Base-by-base conservation (phyloP, 1,284 basidiomycete species). In the Austropuccinia psidii region DNA sequence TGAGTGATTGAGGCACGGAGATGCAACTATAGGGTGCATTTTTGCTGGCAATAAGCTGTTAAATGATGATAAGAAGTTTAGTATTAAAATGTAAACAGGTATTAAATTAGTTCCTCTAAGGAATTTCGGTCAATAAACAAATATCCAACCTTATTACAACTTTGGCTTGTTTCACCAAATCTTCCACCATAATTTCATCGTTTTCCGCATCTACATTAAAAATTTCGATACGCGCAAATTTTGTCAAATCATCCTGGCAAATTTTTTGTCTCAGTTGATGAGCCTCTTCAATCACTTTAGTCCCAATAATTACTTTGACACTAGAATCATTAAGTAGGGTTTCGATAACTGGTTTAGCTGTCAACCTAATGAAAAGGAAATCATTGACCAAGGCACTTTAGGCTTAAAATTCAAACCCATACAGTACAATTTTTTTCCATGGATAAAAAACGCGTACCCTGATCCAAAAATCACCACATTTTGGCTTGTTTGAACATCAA, bases 351-450 rank as follows among this genome's bases (percentile, higher is more conserved):
- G 91, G 92, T 2, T 88, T 88, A 15, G 91, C 90, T 27, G 94
- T 93, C 87, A 94, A 93, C 21, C 93, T 94, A 69, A 89, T 91
- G 11, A 93, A 93, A 4, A 96, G 84, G 76, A 97, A 67, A 19
- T 31, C 35, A 60, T 60, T 60, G 13, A 21, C 27, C 13, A 60
- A 31, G n/a, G 41, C 41, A 29, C 21, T 6, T 9, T 9, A 50
- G 27, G 47, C n/a, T 19, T 5, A 4, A 8, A 50, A 50, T n/a
- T 21, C n/a, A 27, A 55, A 13, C 9, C 29, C 13, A 29, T 33
- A 27, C 31, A 8, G 15, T 60, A n/a, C 33, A 11, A 1, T 6
- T 24, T n/a, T 7, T 54, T 27, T 24, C 24, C 21, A 19, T 54
- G 21, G 50, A 9, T 9, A 54, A 19, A 19, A 19, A 9, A 21